Evolutionary conservation across 2,329 filamentous ascomycete genomes (phyloP).

Genomic region (Alternaria alternata): DNA sequence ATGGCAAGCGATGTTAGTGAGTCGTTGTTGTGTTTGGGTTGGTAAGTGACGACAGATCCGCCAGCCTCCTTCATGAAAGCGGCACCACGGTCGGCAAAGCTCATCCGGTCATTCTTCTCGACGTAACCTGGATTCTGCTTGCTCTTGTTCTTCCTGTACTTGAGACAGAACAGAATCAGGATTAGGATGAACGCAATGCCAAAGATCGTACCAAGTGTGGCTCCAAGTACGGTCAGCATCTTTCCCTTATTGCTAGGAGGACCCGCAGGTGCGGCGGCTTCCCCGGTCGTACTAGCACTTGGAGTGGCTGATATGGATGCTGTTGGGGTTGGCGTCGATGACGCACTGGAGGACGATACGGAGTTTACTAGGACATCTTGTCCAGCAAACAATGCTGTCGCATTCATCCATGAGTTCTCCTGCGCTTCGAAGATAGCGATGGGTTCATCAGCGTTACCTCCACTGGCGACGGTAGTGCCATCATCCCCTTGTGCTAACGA

Average conservation of each 20-base stretch:
- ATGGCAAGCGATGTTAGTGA: constrained; percentile 57
- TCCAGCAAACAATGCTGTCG: constrained; percentile 67
- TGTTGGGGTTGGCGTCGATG: constrained; percentile 35
- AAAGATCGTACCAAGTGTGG: constrained; percentile 81
- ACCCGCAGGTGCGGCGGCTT: constrained; percentile 39
- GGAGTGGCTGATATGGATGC: constrained; percentile 32
- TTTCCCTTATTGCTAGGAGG: constrained; percentile 54
- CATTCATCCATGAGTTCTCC: constrained; percentile 80
- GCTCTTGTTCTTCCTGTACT: constrained; percentile 66
- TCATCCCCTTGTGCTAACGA: constrained; percentile 72
- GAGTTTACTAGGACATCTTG: constrained; percentile 46
- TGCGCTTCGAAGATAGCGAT: constrained; percentile 80
- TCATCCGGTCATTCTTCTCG: constrained; percentile 55
- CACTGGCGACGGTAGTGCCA: constrained; percentile 79
- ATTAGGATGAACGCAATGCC: constrained; percentile 76
- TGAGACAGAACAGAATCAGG: constrained; percentile 73
- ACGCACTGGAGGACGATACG: constrained; percentile 44
- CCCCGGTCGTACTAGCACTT: constrained; percentile 43
- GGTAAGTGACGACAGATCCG: constrained; percentile 49
- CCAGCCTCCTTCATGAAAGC: constrained; percentile 62
- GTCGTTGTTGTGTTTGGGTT: constrained; percentile 43
- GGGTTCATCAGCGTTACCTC: constrained; percentile 70
- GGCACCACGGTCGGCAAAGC: constrained; percentile 61
- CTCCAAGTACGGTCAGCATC: constrained; percentile 74
- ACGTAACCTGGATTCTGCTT: constrained; percentile 62